Evolutionary conservation across 495 filamentous ascomycete species (phyloP).

Genomic region (Chaetomium tenue): DNA sequence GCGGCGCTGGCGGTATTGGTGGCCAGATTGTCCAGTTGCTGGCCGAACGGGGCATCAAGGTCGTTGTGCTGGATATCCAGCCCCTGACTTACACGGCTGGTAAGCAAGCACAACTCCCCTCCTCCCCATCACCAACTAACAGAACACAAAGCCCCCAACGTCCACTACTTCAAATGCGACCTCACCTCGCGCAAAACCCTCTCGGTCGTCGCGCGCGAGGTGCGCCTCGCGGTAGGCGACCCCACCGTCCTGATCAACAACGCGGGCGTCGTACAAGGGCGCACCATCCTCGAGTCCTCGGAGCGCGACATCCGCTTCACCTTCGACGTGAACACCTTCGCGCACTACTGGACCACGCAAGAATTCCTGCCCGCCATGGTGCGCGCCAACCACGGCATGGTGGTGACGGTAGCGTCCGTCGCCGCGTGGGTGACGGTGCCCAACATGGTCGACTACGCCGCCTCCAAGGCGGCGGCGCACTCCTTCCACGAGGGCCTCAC

Average conservation of each 20-base stretch:
- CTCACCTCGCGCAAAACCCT: slow-evolving; percentile 56
- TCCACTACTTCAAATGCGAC: slow-evolving; percentile 64
- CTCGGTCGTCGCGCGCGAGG: slow-evolving; percentile 44
- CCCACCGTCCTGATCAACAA: slow-evolving; percentile 77
- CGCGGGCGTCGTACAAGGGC: slow-evolving; percentile 63
- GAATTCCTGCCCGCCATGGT: slow-evolving; percentile 70
- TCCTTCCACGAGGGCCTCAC: slow-evolving; percentile 69
- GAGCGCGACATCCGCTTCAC: slow-evolving; percentile 59
- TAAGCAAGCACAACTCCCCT: slow-evolving; percentile 44
- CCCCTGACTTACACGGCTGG: slow-evolving; percentile 55
- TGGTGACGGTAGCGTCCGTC: slow-evolving; percentile 68
- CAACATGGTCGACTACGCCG: slow-evolving; percentile 66
- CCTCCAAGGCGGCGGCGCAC: slow-evolving; percentile 64
- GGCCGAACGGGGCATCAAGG: slow-evolving; percentile 56
- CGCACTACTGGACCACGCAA: slow-evolving; percentile 63
- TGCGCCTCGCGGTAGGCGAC: slow-evolving; percentile 57
- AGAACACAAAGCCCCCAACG: slow-evolving; percentile 44
- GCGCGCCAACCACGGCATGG: slow-evolving; percentile 64
- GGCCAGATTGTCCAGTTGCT: slow-evolving; percentile 59
- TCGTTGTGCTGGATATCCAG: slow-evolving; percentile 69
- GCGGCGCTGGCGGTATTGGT: slow-evolving; percentile 69
- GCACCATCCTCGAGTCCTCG: slow-evolving; percentile 57
- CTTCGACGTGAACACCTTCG: slow-evolving; percentile 70
- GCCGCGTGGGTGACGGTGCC: slow-evolving; percentile 60
- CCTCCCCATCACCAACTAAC: slow-evolving; percentile 4